phyloP scores from a whole-genome alignment of 2,329 filamentous ascomycete species.

The Fusarium sp. region DNA sequence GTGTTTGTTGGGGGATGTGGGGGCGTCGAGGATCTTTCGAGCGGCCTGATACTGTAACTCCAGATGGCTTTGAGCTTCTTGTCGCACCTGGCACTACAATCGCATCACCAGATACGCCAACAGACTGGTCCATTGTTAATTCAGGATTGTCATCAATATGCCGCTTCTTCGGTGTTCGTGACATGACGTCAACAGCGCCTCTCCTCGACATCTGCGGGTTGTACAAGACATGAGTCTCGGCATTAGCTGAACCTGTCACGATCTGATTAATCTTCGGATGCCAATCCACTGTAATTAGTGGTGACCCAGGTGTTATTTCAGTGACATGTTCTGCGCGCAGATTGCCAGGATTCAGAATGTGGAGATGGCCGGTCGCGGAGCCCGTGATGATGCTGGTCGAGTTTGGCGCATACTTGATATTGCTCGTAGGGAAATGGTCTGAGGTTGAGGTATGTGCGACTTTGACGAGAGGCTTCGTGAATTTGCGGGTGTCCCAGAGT shows the following conservation, averaged over 20 bases:
- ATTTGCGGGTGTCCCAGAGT: constrained; percentile 95
- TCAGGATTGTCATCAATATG: constrained; percentile 94
- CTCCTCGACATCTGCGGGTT: constrained; percentile 82
- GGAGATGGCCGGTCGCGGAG: constrained; percentile 82
- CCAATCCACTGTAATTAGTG: constrained; percentile 88
- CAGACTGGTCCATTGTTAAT: constrained; percentile 82
- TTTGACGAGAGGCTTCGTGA: constrained; percentile 86
- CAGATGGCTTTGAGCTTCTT: constrained; percentile 62
- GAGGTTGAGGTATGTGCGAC: constrained; percentile 83
- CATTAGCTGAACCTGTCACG: constrained; percentile 89
- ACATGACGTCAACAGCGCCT: constrained; percentile 90
- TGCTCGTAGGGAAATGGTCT: constrained; percentile 81
- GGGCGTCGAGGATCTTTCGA: constrained; percentile 82
- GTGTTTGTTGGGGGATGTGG: constrained; percentile 84
- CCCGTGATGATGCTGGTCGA: constrained; percentile 88
- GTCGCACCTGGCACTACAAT: constrained; percentile 75
- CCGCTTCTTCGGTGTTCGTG: constrained; percentile 89
- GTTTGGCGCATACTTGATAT: constrained; percentile 88
- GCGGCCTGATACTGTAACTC: constrained; percentile 79
- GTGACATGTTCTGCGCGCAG: constrained; percentile 85
- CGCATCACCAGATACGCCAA: constrained; percentile 83
- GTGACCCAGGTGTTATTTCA: constrained; percentile 83
- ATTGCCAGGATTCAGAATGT: constrained; percentile 94
- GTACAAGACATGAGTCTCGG: constrained; percentile 89
- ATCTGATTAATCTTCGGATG: constrained; percentile 97